phyloP scores from a whole-genome alignment of 2,329 filamentous ascomycete species.

The Cryphonectria nitschkei region DNA sequence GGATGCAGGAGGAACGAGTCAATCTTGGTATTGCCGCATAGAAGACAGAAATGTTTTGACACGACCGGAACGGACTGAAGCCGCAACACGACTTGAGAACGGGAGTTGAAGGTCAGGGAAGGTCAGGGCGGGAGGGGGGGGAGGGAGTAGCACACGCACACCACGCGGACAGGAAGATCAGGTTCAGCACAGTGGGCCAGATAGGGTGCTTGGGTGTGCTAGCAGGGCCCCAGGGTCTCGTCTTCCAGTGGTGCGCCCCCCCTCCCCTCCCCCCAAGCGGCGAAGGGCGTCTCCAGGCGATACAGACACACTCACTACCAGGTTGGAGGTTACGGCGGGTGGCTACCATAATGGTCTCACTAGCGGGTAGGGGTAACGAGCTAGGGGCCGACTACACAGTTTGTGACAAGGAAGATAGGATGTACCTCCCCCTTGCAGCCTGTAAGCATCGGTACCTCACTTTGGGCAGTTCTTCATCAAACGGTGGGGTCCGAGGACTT shows the following conservation, averaged over 20 bases:
- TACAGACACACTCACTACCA: background rate
- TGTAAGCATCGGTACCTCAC: conserved; percentile 6
- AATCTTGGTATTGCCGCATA: conserved; percentile 38
- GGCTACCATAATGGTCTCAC: conserved; percentile 3
- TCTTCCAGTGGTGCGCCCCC: background rate
- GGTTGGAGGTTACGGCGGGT: conserved; percentile 7
- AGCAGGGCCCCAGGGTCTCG: conserved; percentile 21
- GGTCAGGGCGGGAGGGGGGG: background rate
- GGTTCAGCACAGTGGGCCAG: conserved; percentile 23
- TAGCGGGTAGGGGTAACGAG: conserved; percentile 12
- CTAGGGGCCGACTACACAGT: background rate
- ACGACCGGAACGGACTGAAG: conserved; percentile 43
- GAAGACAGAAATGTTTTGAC: conserved; percentile 46
- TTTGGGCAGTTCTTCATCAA: background rate
- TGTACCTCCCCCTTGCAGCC: conserved; percentile 3
- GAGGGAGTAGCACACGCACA: background rate
- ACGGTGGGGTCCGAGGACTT: conserved; percentile 10
- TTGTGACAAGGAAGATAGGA: conserved; percentile 9
- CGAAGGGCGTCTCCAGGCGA: background rate
- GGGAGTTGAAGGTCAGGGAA: background rate
- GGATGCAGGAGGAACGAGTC: background rate
- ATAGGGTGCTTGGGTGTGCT: conserved; percentile 19
- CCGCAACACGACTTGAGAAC: conserved; percentile 38
- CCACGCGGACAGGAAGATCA: conserved; percentile 4
- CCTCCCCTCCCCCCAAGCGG: background rate